Evolutionary conservation across 2,329 filamentous ascomycete genomes (phyloP).

Genomic region (Amauroascus verrucosus): DNA sequence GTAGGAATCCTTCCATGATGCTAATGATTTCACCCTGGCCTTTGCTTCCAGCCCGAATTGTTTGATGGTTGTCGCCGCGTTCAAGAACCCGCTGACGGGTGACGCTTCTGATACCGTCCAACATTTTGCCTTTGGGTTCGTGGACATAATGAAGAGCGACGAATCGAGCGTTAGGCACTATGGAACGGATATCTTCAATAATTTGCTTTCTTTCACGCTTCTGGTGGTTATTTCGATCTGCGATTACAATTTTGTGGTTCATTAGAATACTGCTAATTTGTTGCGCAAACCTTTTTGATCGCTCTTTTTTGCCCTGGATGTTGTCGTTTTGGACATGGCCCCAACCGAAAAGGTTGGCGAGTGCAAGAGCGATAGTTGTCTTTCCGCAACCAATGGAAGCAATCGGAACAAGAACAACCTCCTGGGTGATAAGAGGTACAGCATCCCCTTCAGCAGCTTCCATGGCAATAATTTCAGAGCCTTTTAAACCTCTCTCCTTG

Average conservation of each 20-base stretch:
- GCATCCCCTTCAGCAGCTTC: conserved; percentile 42
- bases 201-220: conserved; percentile 80
- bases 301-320: conserved; percentile 63
- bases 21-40: conserved; percentile 62
- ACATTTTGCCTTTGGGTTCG: conserved; percentile 48
- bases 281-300: conserved; percentile 67
- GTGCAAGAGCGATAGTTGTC: conserved; percentile 76
- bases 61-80: conserved; percentile 94
- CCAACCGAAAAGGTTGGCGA: conserved; percentile 77
- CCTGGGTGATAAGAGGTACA: conserved; percentile 40
- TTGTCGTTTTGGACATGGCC: conserved; percentile 96
- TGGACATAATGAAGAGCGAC: conserved; percentile 87
- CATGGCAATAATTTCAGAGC: conserved; percentile 75
- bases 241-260: conserved; percentile 62
- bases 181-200: conserved; percentile 61
- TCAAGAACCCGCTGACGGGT: conserved; percentile 70
- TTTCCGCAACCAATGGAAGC: conserved; percentile 95
- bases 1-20: conserved; percentile 92
- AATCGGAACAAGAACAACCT: conserved; percentile 78
- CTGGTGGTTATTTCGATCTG: conserved; percentile 90
- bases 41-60: conserved; percentile 75
- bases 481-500: conserved; percentile 69
- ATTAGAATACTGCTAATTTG: conserved; percentile 57
- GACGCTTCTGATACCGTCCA: conserved; percentile 61
- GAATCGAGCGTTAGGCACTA: conserved; percentile 55